Evolutionary conservation across 106 monocot species (phyloP), one percentile per base, ranked within the genome.

Genomic region (Phalaenopsis equestris): DNA sequence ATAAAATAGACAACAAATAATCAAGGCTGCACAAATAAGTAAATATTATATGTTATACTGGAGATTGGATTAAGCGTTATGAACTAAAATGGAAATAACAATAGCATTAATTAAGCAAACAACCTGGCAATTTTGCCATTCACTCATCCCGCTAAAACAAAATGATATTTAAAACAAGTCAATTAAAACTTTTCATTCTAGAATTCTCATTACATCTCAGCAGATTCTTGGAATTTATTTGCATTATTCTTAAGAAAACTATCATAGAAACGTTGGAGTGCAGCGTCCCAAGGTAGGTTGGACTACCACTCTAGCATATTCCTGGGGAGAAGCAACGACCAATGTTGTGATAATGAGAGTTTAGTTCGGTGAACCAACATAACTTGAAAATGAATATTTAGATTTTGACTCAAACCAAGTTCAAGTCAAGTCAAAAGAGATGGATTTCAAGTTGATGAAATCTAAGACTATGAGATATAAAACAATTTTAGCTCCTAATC

Each of bases 1-100:
- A 78, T 46, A 42, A 57, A 19, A 79, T 77, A 74, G 43, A 74
- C 6, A 18, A 74, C 7, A 76, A 76, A 76, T 5, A 47, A 76
- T 76, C 30, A 76, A 76, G 49, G 74, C 8, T n/a, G 12, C 0
- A 45, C 19, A 42, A 42, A 74, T 74, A 3, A 74, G 18, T 74
- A 18, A 30, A 73, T 73, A 73, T 4, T 17, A 41, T 42, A 73
- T 73, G 73, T 1, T 16, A 70, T 23, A 14, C 11, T 68, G 14
- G 14, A 70, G 70, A 70, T 70, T 70, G 38, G 39, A 70, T 39
- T 70, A 70, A 37, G 14, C 14, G 39, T 70, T 70, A 12, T 70
- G 70, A 5, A 61, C 6, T 10, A 70, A 70, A 38, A 70, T 39
- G 16, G 39, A 39, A 70, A 11, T 9, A 70, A 70, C 36, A 70